A percentile compares a stretch with the other conserved stretches of the same genome.
Conservation (phyloP, 768 basidiomycete genomes). For the Kwoniella bestiolae region DNA sequence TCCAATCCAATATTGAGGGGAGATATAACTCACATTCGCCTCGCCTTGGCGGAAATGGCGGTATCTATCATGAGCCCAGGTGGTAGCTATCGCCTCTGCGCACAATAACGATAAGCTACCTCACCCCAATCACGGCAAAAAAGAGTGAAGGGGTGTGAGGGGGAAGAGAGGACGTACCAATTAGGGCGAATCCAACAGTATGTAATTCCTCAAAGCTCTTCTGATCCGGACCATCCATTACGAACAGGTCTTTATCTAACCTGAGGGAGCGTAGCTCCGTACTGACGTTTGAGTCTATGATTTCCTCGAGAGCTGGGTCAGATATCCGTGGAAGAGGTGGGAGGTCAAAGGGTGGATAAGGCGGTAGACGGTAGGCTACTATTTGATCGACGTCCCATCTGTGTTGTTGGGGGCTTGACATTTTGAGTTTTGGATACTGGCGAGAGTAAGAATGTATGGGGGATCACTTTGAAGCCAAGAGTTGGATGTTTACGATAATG, state of each 20-base stretch:
- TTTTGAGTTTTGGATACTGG: too few species aligned
- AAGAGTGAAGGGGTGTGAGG: too few species aligned
- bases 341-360: constrained; percentile 4
- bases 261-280: background rate
- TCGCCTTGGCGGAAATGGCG: constrained; percentile 12
- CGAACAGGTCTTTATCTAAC: background rate
- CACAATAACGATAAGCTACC: too few species aligned
- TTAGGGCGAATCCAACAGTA: constrained; percentile 40
- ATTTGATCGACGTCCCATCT: background rate
- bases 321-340: constrained; percentile 38
- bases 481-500: too few species aligned
- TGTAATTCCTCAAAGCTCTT: constrained; percentile 46
- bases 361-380: background rate
- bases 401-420: too few species aligned
- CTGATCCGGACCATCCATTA: constrained; percentile 1
- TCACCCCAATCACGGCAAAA: too few species aligned
- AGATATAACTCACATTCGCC: constrained; percentile 2
- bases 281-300: constrained; percentile 25
- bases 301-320: constrained; percentile 10
- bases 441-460: too few species aligned
- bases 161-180: constrained; percentile 28
- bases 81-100: background rate
- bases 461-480: too few species aligned
- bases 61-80: constrained; percentile 7
- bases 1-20: too few species aligned